Conservation (phyloP, 768 basidiomycete species). For the Mycena chlorophos region DNA sequence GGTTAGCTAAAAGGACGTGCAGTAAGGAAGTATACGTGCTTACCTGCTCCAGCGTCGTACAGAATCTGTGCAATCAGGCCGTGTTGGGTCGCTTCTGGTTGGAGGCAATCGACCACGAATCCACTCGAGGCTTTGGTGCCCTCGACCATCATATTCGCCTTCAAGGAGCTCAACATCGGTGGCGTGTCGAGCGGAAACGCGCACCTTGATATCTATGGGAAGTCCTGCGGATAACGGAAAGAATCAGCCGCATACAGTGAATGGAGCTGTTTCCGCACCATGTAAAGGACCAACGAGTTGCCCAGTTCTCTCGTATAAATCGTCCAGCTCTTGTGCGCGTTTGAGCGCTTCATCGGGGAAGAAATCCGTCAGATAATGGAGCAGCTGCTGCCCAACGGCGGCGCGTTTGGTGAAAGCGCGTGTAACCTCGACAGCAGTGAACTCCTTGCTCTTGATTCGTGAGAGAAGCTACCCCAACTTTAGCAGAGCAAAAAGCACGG, state of each 20-base stretch:
- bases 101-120: conserved; percentile 28
- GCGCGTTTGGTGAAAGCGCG: conserved; percentile 52
- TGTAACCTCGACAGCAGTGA: conserved; percentile 41
- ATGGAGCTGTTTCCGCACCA: conserved; percentile 25
- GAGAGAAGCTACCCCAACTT: conserved; percentile 16
- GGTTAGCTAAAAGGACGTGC: conserved; percentile 24
- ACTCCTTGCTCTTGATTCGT: conserved; percentile 29
- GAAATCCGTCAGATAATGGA: conserved; percentile 41
- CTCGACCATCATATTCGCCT: conserved; percentile 44
- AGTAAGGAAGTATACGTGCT: conserved; percentile 20
- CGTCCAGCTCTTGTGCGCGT: conserved; percentile 44
- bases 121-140: conserved; percentile 40
- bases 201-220: conserved; percentile 42
- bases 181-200: conserved; percentile 30
- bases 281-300: conserved; percentile 45
- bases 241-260: not conserved
- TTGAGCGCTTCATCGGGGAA: conserved; percentile 45
- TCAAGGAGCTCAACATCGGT: conserved; percentile 6
- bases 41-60: conserved; percentile 44
- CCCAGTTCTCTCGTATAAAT: conserved; percentile 37
- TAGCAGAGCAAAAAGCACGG: not conserved
- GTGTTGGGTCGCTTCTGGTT: conserved; percentile 14
- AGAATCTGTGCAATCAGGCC: conserved; percentile 35
- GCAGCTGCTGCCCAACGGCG: conserved; percentile 51
- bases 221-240: conserved; percentile 15